Base-by-base conservation (phyloP, 1,139 yeast genomes). In the Spathaspora sp. region DNA sequence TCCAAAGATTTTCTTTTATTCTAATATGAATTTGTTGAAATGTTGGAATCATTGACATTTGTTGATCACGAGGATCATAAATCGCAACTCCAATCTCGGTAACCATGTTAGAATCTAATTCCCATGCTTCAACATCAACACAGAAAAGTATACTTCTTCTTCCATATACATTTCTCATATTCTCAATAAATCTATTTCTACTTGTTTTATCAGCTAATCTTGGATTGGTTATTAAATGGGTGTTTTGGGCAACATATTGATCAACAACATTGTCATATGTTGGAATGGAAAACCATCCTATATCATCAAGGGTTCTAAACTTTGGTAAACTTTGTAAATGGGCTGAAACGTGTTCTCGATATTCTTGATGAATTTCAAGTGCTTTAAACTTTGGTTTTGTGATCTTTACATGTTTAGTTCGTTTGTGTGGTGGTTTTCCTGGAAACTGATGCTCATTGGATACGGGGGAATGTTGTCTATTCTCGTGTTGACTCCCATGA, bases 81-180 rank as follows among this genome's bases (percentile, higher is more conserved):
- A 86, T 75, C 2, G 87, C 72, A 2, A 86, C 64, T 2, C 95
- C 95, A 42, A 86, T 75, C 59, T 86, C 95, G 0, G 89, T 84
- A 18, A 86, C 68, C 9, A 65, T 51, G 15, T 65, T 55, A 8
- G 64, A 67, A 49, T 74, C 62, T 15, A 63, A 56, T 56, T 86
- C 95, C 68, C 71, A 83, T 4, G 86, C 85, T 59, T 86, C 93
- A 9, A 84, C 70, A 59, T 86, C 93, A 17, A 86, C 63, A 17
- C 83, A 74, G 41, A 84, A 66, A 15, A 82, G 65, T 0, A 72
- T 68, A 29, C 69, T 60, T 25, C 64, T 56, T n/a, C 68, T 56
- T 9, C 63, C 59, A 47, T 63, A 66, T 1, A 69, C 67, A 16
- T 41, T 11, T 42, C 27, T 38, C 17, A 50, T 46, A 18, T 39